Evolutionary conservation across 768 basidiomycete species (phyloP).

Genomic region (Russula lepida): DNA sequence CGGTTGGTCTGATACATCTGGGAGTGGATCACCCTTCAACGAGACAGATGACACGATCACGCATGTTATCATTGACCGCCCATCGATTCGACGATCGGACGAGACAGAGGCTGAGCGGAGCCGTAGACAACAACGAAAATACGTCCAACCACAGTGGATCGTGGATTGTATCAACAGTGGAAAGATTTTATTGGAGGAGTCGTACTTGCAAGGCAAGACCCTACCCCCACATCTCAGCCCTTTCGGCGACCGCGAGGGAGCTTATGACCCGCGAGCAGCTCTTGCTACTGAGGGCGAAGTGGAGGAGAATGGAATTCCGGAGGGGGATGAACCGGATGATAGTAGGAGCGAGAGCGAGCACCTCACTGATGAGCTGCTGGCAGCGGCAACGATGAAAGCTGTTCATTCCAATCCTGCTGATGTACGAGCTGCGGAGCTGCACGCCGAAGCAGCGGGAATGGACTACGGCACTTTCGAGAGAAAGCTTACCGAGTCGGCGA

Average conservation of each 20-base stretch:
- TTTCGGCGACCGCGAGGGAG: constrained; percentile 75
- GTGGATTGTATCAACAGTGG: constrained; percentile 91
- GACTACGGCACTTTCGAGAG: constrained; percentile 75
- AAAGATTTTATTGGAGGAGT: constrained; percentile 75
- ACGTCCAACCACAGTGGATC: constrained; percentile 96
- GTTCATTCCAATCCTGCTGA: constrained; percentile 54
- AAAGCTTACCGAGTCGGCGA: constrained; percentile 54
- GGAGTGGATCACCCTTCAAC: constrained; percentile 69
- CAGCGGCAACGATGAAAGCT: constrained; percentile 28
- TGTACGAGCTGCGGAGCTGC: constrained; percentile 80
- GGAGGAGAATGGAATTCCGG: constrained; percentile 29
- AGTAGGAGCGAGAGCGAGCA: constrained; percentile 18
- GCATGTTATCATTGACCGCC: constrained; percentile 92
- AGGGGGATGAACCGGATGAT: constrained; percentile 25
- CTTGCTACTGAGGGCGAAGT: constrained; percentile 28
- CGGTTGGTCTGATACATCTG: constrained; percentile 80
- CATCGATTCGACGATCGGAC: constrained; percentile 40
- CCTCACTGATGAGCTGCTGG: constrained; percentile 28
- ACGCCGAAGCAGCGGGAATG: constrained; percentile 81
- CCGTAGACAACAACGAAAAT: constrained; percentile 61
- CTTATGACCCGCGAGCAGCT: constrained; percentile 56
- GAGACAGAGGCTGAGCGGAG: constrained; percentile 54
- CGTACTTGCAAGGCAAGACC: constrained; percentile 74
- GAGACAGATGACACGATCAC: constrained; percentile 81
- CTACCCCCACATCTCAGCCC: constrained; percentile 95